Evolutionary conservation across 352 stramenopile species (phyloP).

Genomic region (Pythium folliculosum): DNA sequence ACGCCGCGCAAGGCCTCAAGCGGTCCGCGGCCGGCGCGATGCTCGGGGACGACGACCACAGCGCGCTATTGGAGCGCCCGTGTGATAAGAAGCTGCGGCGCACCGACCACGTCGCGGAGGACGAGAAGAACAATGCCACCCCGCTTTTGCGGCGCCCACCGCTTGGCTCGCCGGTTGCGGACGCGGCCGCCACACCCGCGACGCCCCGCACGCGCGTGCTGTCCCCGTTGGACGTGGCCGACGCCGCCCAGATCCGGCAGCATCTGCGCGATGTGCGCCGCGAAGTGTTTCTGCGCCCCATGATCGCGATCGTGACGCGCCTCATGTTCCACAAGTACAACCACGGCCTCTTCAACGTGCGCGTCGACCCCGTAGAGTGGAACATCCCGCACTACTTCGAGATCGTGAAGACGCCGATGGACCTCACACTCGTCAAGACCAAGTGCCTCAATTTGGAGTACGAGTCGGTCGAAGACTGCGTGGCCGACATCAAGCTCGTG

Average conservation of each 20-base stretch:
- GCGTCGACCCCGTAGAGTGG: conserved; percentile 74
- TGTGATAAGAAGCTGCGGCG: conserved; percentile 53
- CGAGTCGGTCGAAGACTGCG: conserved; percentile 76
- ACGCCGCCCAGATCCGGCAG: conserved; percentile 62
- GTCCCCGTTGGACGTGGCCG: conserved; percentile 65
- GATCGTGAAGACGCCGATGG: conserved; percentile 89
- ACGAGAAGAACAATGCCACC: conserved; percentile 7
- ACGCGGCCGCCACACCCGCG: background rate
- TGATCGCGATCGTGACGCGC: conserved; percentile 67
- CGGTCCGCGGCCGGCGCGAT: conserved; percentile 13
- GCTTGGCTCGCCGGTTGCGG: background rate
- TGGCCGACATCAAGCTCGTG: conserved; percentile 76
- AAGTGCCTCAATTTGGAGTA: conserved; percentile 89
- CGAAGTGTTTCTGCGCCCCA: conserved; percentile 63
- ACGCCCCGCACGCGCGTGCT: conserved; percentile 25
- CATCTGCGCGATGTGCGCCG: conserved; percentile 72
- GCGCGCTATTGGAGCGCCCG: conserved; percentile 26
- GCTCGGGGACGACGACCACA: conserved; percentile 18
- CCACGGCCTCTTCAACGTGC: conserved; percentile 79
- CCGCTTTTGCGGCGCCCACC: conserved; percentile 19
- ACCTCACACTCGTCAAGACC: conserved; percentile 88
- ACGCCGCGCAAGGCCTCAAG: conserved; percentile 21
- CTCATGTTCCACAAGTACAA: conserved; percentile 86
- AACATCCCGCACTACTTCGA: conserved; percentile 86
- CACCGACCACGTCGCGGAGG: conserved; percentile 14